phyloP scores from a whole-genome alignment of 257 asterid species.

The Capsicum chinense region DNA sequence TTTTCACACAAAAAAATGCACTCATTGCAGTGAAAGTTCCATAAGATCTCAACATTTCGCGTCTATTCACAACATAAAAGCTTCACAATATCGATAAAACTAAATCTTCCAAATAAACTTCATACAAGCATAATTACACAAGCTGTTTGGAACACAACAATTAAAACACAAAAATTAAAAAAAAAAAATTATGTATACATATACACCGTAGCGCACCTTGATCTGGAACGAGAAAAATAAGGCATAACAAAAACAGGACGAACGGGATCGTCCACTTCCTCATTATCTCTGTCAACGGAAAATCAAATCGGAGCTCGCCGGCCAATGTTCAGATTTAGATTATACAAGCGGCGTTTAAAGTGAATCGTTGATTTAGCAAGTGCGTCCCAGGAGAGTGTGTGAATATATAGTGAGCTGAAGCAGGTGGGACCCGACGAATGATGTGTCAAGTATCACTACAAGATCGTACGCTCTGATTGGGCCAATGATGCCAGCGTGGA shows the following conservation, averaged over 20 bases:
- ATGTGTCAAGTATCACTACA: conserved; percentile 43
- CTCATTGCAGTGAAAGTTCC: not conserved
- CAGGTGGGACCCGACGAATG: not conserved
- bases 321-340: not conserved
- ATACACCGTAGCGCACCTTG: conserved; percentile 53
- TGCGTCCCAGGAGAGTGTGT: conserved; percentile 1
- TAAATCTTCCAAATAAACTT: not conserved
- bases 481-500: conserved; percentile 49
- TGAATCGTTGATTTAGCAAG: not conserved
- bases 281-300: conserved; percentile 39
- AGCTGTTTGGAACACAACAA: not conserved
- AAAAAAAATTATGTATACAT: not conserved
- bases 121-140: not conserved
- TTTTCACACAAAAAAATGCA: not conserved
- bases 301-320: not conserved
- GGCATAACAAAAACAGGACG: conserved; percentile 66
- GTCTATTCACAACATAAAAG: not conserved
- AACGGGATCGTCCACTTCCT: conserved; percentile 86
- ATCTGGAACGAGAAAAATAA: conserved; percentile 79
- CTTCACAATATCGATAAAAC: not conserved
- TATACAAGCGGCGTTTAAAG: not conserved
- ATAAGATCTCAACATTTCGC: not conserved
- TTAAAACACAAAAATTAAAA: not conserved
- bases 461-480: conserved; percentile 52
- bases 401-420: conserved; percentile 5